Percentiles rank a stretch among this genome's conserved stretches.
phyloP scores from a whole-genome alignment of 2,329 filamentous ascomycete species.

The Domatiomyces globalis region DNA sequence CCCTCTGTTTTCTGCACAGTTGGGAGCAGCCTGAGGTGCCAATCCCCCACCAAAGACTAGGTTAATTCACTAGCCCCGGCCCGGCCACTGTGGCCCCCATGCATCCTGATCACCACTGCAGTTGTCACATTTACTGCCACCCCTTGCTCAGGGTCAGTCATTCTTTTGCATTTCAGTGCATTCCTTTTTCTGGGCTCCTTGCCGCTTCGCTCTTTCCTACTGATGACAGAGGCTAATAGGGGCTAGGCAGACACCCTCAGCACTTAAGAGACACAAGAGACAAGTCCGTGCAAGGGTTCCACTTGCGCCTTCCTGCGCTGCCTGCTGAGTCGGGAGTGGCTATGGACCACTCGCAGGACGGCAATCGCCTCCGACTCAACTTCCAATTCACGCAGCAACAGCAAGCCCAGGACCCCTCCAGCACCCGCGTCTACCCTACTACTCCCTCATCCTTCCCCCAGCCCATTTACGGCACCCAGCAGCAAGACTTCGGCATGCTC shows the following conservation, averaged over 20 bases:
- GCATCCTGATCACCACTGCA: not conserved
- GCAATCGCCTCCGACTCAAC: slow-evolving; percentile 37
- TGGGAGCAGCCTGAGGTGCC: too few relatives aligned
- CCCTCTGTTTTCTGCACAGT: too few relatives aligned
- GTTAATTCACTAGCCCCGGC: not conserved
- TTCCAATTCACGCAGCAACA: slow-evolving; percentile 48
- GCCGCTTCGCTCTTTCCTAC: not conserved
- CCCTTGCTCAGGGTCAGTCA: not conserved
- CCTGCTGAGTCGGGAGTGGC: not conserved
- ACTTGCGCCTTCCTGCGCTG: not conserved
- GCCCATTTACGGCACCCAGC: slow-evolving; percentile 55
- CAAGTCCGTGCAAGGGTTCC: not conserved
- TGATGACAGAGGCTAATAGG: not conserved
- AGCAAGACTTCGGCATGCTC: slow-evolving; percentile 41
- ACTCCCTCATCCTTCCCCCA: slow-evolving; percentile 95
- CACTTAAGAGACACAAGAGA: not conserved
- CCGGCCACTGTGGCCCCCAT: not conserved
- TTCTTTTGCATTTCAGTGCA: not conserved
- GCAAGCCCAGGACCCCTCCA: slow-evolving; percentile 42
- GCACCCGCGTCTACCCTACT: slow-evolving; percentile 62
- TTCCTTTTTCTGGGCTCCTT: not conserved
- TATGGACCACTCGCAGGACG: slow-evolving; percentile 40
- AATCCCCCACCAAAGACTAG: too few relatives aligned
- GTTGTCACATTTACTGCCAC: not conserved
- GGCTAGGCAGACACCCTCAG: not conserved